Evolutionary conservation across 805 yeast genomes (phyloP).

Genomic region (Candida nemodendra): DNA sequence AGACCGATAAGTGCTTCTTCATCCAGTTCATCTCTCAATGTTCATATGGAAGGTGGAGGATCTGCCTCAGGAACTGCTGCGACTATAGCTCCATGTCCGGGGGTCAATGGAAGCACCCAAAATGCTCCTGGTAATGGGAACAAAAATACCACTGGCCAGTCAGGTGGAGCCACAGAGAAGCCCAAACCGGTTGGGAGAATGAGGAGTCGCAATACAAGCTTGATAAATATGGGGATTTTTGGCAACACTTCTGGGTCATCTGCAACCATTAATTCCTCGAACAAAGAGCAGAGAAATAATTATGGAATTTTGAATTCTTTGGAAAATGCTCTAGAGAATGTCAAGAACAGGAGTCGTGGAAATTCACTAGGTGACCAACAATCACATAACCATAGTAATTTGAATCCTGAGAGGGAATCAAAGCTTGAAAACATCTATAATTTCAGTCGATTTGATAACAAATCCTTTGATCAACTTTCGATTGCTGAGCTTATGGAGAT

Average conservation of each 20-base stretch:
- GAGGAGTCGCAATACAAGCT: conserved; percentile 34
- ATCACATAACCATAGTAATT: conserved; percentile 1
- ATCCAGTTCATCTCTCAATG: conserved; percentile 31
- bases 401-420: too few relatives aligned
- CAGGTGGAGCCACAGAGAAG: not conserved
- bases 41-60: conserved; percentile 12
- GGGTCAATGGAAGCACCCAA: conserved; percentile 4
- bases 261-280: not conserved
- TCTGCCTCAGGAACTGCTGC: conserved; percentile 3
- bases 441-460: conserved; percentile 20
- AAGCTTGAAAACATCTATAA: conserved; percentile 10
- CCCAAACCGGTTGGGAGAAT: conserved; percentile 14
- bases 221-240: conserved; percentile 21
- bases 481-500: conserved; percentile 29
- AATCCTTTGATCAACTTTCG: conserved; percentile 29
- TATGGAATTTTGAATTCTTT: conserved; percentile 27
- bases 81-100: too few relatives aligned
- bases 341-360: conserved; percentile 32
- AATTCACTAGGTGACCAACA: conserved; percentile 18
- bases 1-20: conserved; percentile 34
- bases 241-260: conserved; percentile 1
- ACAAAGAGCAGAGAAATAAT: conserved; percentile 17
- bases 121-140: conserved; percentile 1
- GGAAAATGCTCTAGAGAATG: conserved; percentile 34
- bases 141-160: conserved; percentile 4